phyloP scores from a whole-genome alignment of 1,139 yeast genomes.

The Sugiyamaella paludigena region DNA sequence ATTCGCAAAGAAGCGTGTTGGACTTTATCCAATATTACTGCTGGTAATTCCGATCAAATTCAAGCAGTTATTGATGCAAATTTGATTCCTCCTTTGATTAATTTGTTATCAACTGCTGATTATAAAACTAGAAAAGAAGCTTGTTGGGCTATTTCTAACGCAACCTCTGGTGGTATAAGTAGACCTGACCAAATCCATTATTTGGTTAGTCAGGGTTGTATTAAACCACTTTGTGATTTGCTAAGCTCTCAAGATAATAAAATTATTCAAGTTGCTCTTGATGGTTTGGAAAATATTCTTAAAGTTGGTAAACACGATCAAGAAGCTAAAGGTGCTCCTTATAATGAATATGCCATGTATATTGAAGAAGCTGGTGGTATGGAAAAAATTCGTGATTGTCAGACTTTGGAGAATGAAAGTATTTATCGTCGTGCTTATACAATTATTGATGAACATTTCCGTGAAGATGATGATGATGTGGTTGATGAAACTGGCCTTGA shows the following conservation, averaged over 20 bases:
- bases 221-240: constrained; percentile 94
- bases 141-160: constrained; percentile 98
- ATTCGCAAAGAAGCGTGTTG: constrained; percentile 97
- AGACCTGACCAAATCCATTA: constrained; percentile 93
- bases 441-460: constrained; percentile 87
- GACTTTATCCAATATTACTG: constrained; percentile 97
- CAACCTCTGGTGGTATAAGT: constrained; percentile 90
- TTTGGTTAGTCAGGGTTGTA: constrained; percentile 91
- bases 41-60: constrained; percentile 92
- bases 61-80: constrained; percentile 96
- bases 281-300: constrained; percentile 89
- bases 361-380: constrained; percentile 99
- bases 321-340: constrained; percentile 64
- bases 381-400: constrained; percentile 94
- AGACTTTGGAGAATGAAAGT: constrained; percentile 85
- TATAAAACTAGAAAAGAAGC: constrained; percentile 97
- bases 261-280: constrained; percentile 91
- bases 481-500: constrained; percentile 77
- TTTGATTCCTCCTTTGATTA: constrained; percentile 87
- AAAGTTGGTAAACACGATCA: constrained; percentile 93
- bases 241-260: constrained; percentile 84
- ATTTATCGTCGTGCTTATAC: constrained; percentile 88
- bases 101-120: constrained; percentile 78
- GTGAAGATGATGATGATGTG: constrained; percentile 73
- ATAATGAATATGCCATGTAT: constrained; percentile 83